Percentiles rank a stretch among this genome's conserved stretches.
Conservation (phyloP, 495 filamentous ascomycete species). For the Penicillium psychrofluorescens region DNA sequence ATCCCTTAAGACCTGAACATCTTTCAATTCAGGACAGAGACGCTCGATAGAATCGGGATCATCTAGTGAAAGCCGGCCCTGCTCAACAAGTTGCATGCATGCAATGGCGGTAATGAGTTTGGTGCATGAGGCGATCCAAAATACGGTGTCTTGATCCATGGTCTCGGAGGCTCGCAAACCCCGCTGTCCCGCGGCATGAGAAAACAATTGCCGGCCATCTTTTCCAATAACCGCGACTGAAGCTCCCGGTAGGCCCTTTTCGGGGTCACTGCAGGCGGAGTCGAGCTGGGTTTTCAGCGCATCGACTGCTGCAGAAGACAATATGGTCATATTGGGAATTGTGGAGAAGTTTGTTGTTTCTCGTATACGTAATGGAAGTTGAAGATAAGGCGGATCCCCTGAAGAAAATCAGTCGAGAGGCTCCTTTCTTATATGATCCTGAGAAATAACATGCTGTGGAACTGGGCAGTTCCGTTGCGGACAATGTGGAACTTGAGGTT, state of each 20-base stretch:
- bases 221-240: constrained; percentile 41
- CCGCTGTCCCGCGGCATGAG: constrained; percentile 37
- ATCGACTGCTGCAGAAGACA: neutral
- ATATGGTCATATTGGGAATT: no score
- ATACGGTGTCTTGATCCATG: constrained; percentile 46
- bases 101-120: constrained; percentile 49
- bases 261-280: constrained; percentile 26
- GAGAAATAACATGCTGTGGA: no score
- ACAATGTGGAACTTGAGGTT: no score
- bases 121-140: constrained; percentile 56
- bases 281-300: constrained; percentile 22
- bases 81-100: constrained; percentile 56
- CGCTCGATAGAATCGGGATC: constrained; percentile 39
- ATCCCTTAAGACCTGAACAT: constrained; percentile 35
- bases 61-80: constrained; percentile 45
- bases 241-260: constrained; percentile 35
- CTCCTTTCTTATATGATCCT: no score
- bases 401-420: no score
- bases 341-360: no score
- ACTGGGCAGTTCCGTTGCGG: no score
- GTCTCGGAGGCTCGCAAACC: constrained; percentile 28
- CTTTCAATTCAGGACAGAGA: constrained; percentile 44
- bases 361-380: no score
- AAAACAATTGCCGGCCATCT: constrained; percentile 41
- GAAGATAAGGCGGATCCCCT: no score